These are phyloP conservation scores for Boechera retrofracta DNA, from an alignment of 345 rosid genomes.

Conservation along the genomic window DNA sequence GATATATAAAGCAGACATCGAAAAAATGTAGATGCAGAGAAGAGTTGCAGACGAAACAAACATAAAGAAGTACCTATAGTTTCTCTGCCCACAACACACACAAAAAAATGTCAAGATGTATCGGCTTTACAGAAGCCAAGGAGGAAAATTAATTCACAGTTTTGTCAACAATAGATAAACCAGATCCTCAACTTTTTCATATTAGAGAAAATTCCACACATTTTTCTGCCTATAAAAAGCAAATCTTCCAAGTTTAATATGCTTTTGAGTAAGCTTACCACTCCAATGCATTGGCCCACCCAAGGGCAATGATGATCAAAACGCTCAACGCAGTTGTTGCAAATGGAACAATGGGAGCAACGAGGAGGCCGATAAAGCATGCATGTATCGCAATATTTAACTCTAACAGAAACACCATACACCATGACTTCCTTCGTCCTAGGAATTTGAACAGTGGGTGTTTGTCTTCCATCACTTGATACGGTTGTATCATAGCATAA, in stretches of 20 bases:
- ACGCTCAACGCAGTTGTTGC: constrained; percentile 82
- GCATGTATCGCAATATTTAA: constrained; percentile 97
- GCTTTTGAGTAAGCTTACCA: constrained; percentile 57
- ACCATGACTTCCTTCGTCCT: constrained; percentile 85
- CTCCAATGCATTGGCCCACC: constrained; percentile 99
- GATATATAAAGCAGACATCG: constrained; percentile 82
- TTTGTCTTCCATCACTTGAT: constrained; percentile 74
- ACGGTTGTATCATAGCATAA: constrained; percentile 61
- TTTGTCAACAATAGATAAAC: not conserved
- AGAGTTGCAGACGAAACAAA: constrained; percentile 85
- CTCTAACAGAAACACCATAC: constrained; percentile 76
- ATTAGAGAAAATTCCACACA: not conserved
- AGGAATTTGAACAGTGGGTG: constrained; percentile 84
- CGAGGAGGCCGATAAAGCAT: constrained; percentile 99
- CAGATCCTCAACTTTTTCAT: not conserved
- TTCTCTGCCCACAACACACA: constrained; percentile 71
- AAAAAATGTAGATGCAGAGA: constrained; percentile 90
- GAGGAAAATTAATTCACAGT: not conserved
- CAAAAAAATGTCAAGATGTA: constrained; percentile 2
- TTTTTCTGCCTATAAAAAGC: not conserved
- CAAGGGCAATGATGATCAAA: constrained; percentile 99
- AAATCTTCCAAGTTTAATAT: not conserved
- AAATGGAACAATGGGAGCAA: constrained; percentile 71
- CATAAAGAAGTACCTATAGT: constrained; percentile 97
- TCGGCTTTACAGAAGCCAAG: constrained; percentile 3